Base-by-base conservation (phyloP, 2,329 filamentous ascomycete genomes). In the Colletotrichum navitas region DNA sequence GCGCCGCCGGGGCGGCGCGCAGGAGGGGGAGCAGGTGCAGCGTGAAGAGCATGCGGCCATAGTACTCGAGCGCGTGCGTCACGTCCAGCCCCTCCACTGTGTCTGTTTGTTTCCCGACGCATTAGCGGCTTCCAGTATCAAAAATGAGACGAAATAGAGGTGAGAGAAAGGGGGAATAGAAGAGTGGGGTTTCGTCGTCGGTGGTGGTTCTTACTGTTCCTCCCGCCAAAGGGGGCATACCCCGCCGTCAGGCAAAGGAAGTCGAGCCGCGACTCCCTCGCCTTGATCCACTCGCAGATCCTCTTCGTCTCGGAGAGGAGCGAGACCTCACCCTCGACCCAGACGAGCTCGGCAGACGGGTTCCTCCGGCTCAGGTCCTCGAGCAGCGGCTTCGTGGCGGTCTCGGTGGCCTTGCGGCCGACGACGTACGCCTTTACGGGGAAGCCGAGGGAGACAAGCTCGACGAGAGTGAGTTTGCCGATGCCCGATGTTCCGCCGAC, bases 401-500 rank as follows among this genome's bases (percentile, higher is more conserved):
- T 76, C 29, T 79, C 75, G 1, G 81, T 79, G n/a, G 76, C 76
- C 63, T 78, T 78, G 63, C 85, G 83, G 1, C 84, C 85, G 63
- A 86, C 72, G 0, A 86, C 62, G 73, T 86, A 86, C 73, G 82
- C 80, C 66, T 78, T 79, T n/a, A 80, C 39, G 69, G 76, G 79
- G 0, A 77, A 72, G 2, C 81, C 81, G 0, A 79, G 80, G 1
- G 74, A 75, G 62, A 81, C 79, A 1, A 86, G 70, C 21, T 79
- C 82, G 39, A 65, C 71, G 12, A 85, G 47, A 0, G 84, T 85
- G 55, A 78, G 55, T 56, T 82, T 80, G 11, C 85, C 85, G 67
- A 86, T 83, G 59, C 85, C 85, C 2, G 83, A 83, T 1, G 85
- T 86, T 14, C 81, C 85, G 45, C 84, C 84, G 6, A 81, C 80